Evolutionary conservation across 169 alveolate species (phyloP).

Genomic region (Plasmodium relictum): DNA sequence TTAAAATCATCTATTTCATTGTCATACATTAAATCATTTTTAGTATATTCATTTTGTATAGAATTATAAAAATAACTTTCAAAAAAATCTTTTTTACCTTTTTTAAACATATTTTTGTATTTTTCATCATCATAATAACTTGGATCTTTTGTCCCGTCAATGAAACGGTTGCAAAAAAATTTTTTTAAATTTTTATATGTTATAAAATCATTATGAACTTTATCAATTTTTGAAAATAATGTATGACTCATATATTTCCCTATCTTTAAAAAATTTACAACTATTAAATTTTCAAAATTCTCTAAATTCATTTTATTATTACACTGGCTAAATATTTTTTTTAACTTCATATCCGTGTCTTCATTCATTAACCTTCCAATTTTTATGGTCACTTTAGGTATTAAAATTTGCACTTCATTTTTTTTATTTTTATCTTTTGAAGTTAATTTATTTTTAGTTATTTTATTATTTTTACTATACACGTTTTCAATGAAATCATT

Average conservation of each 20-base stretch:
- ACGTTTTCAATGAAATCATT: background rate
- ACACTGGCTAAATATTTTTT: constrained; percentile 37
- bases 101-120: constrained; percentile 29
- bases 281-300: constrained; percentile 35
- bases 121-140: constrained; percentile 59
- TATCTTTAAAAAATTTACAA: constrained; percentile 61
- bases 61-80: background rate
- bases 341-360: constrained; percentile 42
- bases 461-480: background rate
- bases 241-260: constrained; percentile 79
- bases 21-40: background rate
- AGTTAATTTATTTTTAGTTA: no score
- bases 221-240: constrained; percentile 31
- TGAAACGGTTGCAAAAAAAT: constrained; percentile 50
- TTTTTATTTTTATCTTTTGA: background rate
- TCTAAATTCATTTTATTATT: constrained; percentile 69
- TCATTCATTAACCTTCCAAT: constrained; percentile 31
- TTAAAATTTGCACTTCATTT: constrained; percentile 12
- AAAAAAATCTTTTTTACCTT: constrained; percentile 1
- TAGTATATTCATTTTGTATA: background rate
- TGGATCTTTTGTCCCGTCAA: constrained; percentile 75
- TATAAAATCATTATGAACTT: constrained; percentile 24
- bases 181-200: constrained; percentile 46
- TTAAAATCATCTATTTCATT: background rate
- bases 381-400: constrained; percentile 41